Percentiles rank a stretch among this genome's conserved stretches.
Conservation (phyloP, 1,139 yeast species). For the Debaryomyces singareniensis region DNA sequence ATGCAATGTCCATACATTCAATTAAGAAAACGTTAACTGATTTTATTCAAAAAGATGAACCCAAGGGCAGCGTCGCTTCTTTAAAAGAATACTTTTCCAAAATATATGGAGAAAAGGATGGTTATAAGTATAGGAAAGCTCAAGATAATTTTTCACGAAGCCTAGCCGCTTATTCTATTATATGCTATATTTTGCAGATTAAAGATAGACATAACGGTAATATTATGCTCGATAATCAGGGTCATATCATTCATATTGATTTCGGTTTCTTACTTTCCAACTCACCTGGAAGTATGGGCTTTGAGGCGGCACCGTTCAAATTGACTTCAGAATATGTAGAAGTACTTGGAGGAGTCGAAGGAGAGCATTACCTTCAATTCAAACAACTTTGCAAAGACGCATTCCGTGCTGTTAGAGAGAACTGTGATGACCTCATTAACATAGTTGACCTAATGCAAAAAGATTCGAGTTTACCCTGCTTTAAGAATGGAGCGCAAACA, state of each 20-base stretch:
- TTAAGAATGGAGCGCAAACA: conserved; percentile 80
- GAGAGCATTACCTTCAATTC: conserved; percentile 54
- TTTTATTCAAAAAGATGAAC: conserved; percentile 61
- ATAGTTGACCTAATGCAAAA: conserved; percentile 92
- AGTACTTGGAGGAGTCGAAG: conserved; percentile 70
- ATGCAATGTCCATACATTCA: conserved; percentile 89
- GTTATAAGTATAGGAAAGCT: conserved; percentile 56
- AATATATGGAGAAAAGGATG: conserved; percentile 58
- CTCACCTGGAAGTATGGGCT: conserved; percentile 93
- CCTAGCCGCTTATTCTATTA: conserved; percentile 81
- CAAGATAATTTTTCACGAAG: conserved; percentile 80
- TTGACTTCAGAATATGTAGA: conserved; percentile 84
- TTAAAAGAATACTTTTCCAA: conserved; percentile 70
- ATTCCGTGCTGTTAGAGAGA: conserved; percentile 63
- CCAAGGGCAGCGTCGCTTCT: conserved; percentile 64
- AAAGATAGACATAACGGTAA: conserved; percentile 97
- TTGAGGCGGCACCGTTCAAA: conserved; percentile 96
- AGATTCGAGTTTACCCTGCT: conserved; percentile 86
- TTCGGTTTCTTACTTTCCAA: conserved; percentile 90
- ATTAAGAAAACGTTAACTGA: conserved; percentile 87
- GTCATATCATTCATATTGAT: conserved; percentile 92
- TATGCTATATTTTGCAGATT: conserved; percentile 83
- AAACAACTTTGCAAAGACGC: conserved; percentile 60
- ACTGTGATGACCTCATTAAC: conserved; percentile 65
- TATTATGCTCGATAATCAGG: conserved; percentile 88